phyloP scores from a whole-genome alignment of 345 rosid species.

The Atalantia buxifolia region DNA sequence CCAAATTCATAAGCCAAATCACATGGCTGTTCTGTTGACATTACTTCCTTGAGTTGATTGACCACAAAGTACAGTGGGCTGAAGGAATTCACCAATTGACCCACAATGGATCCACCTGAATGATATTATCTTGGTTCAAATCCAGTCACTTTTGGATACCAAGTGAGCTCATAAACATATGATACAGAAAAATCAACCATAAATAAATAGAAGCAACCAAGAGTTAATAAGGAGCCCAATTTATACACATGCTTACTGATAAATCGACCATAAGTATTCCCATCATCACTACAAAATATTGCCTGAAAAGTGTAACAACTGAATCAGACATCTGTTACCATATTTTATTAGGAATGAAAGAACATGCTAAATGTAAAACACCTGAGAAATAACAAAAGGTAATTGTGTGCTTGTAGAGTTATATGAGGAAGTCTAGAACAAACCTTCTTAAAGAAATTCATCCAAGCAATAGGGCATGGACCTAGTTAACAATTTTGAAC shows the following conservation, averaged over 20 bases:
- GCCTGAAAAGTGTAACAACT: constrained; percentile 37
- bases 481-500: constrained; percentile 37
- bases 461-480: constrained; percentile 58
- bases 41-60: constrained; percentile 56
- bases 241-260: constrained; percentile 37
- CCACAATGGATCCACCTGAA: constrained; percentile 55
- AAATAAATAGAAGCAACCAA: neutral
- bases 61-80: constrained; percentile 67
- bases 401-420: neutral
- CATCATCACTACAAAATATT: constrained; percentile 43
- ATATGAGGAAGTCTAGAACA: constrained; percentile 19
- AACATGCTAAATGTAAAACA: neutral
- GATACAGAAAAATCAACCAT: constrained; percentile 1
- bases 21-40: constrained; percentile 87
- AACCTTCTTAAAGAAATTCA: constrained; percentile 71
- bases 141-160: neutral
- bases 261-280: constrained; percentile 57
- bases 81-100: constrained; percentile 39
- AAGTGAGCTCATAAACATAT: neutral
- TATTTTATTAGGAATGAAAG: neutral
- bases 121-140: constrained; percentile 4
- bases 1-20: constrained; percentile 73
- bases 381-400: neutral
- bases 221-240: neutral
- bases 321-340: neutral